Evolutionary conservation across 2,329 filamentous ascomycete species (phyloP).

Genomic region (Elsinoe ampelina): DNA sequence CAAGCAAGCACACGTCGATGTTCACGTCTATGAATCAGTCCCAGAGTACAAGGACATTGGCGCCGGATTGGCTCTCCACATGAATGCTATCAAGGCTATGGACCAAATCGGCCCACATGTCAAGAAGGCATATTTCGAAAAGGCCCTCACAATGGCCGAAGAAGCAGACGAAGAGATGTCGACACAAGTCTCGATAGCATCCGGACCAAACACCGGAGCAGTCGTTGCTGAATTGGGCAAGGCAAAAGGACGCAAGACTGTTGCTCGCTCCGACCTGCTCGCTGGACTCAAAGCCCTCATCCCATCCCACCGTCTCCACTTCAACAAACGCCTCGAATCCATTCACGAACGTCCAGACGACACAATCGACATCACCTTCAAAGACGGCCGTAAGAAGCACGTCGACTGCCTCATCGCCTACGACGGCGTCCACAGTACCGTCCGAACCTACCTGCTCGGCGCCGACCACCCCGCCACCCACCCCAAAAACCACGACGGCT

Average conservation of each 20-base stretch:
- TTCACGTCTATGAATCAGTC: slow-evolving; percentile 44
- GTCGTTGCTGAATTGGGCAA: slow-evolving; percentile 30
- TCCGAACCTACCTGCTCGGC: slow-evolving; percentile 36
- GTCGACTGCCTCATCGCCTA: slow-evolving; percentile 45
- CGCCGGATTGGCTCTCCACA: slow-evolving; percentile 42
- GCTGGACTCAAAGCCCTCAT: slow-evolving; percentile 40
- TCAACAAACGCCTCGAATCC: slow-evolving; percentile 34
- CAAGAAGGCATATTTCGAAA: slow-evolving; percentile 40
- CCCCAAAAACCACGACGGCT: slow-evolving; percentile 26
- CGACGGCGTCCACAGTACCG: slow-evolving; percentile 45
- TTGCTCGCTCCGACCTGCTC: slow-evolving; percentile 43
- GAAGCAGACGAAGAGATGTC: slow-evolving; percentile 27
- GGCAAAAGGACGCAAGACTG: slow-evolving; percentile 28
- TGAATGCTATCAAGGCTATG: slow-evolving; percentile 45
- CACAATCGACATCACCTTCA: slow-evolving; percentile 33
- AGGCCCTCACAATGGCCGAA: slow-evolving; percentile 40
- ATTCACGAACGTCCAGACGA: slow-evolving; percentile 26
- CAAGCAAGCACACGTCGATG: slow-evolving; percentile 33
- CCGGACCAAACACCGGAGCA: slow-evolving; percentile 32
- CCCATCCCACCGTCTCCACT: slow-evolving; percentile 33
- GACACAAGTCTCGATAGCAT: slow-evolving; percentile 27
- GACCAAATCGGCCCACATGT: slow-evolving; percentile 27
- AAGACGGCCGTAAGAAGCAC: slow-evolving; percentile 36
- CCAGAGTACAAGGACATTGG: slow-evolving; percentile 40
- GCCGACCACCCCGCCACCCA: slow-evolving; percentile 25